These are phyloP conservation scores for Phytopythium vexans DNA, from an alignment of 352 stramenopile genomes.

Conservation along the genomic window DNA sequence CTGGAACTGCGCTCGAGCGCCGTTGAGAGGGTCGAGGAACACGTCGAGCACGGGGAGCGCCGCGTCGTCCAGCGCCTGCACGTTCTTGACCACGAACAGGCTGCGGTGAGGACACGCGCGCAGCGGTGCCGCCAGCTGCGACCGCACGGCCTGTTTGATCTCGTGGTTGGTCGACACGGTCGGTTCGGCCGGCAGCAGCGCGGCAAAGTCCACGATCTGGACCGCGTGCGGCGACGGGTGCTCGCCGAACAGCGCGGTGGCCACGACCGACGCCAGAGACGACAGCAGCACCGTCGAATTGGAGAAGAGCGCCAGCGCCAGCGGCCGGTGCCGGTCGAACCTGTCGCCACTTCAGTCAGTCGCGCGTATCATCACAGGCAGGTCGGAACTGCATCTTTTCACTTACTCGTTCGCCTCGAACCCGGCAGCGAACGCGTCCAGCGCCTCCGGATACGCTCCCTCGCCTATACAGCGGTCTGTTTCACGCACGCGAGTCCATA, in stretches of 20 bases:
- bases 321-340: conserved; percentile 39
- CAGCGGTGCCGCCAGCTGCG: conserved; percentile 28
- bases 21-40: conserved; percentile 70
- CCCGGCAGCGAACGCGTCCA: conserved; percentile 38
- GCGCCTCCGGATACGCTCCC: conserved; percentile 12
- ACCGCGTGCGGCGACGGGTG: conserved; percentile 16
- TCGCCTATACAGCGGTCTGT: conserved; percentile 29
- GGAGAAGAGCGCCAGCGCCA: conserved; percentile 55
- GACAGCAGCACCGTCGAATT: conserved; percentile 33
- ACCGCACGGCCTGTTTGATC: conserved; percentile 43
- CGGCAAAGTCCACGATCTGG: conserved; percentile 23
- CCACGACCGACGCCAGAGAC: conserved; percentile 26
- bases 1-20: conserved; percentile 58
- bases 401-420: conserved; percentile 49
- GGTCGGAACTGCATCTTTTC: background rate
- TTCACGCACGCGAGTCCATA: background rate
- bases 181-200: conserved; percentile 17
- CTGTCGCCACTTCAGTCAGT: conserved; percentile 5
- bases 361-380: background rate
- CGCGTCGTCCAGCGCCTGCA: conserved; percentile 39
- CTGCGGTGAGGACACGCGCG: conserved; percentile 40
- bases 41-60: conserved; percentile 58
- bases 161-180: conserved; percentile 30
- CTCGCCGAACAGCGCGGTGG: conserved; percentile 27
- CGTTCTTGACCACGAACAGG: conserved; percentile 50